These are phyloP conservation scores for Fraxinus latifolia DNA, from an alignment of 305 asterid genomes.

Conservation along the genomic window DNA sequence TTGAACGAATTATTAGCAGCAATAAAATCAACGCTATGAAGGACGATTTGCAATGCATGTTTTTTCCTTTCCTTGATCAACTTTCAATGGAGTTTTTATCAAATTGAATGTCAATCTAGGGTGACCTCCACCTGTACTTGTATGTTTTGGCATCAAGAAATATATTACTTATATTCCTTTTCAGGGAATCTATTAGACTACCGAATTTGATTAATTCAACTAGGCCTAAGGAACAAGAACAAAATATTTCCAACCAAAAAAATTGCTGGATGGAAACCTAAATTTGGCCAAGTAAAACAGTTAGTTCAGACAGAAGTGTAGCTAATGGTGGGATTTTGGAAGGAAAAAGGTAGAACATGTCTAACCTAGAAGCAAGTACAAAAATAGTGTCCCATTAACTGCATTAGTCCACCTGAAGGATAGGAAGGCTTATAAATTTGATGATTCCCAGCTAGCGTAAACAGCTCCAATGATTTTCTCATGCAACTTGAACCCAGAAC, in stretches of 20 bases:
- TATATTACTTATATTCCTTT: not conserved
- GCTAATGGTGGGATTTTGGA: not conserved
- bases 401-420: conserved; percentile 5
- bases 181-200: not conserved
- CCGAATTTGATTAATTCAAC: not conserved
- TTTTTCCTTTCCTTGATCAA: not conserved
- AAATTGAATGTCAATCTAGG: not conserved
- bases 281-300: not conserved
- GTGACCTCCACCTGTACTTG: not conserved
- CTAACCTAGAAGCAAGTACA: conserved; percentile 28
- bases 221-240: not conserved
- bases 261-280: not conserved
- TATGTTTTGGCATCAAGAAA: not conserved
- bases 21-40: not conserved
- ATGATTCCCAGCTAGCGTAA: conserved; percentile 80
- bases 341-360: not conserved
- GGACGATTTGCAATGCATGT: not conserved
- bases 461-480: conserved; percentile 58
- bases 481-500: conserved; percentile 58
- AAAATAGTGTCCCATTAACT: conserved; percentile 12
- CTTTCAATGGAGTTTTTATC: not conserved
- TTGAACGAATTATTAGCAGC: not conserved
- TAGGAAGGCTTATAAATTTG: conserved; percentile 45
- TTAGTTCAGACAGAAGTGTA: not conserved
- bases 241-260: not conserved